Percentiles rank a stretch among this genome's conserved stretches.
phyloP scores from a whole-genome alignment of 106 monocot genomes.

The Phalaenopsis aphrodite region DNA sequence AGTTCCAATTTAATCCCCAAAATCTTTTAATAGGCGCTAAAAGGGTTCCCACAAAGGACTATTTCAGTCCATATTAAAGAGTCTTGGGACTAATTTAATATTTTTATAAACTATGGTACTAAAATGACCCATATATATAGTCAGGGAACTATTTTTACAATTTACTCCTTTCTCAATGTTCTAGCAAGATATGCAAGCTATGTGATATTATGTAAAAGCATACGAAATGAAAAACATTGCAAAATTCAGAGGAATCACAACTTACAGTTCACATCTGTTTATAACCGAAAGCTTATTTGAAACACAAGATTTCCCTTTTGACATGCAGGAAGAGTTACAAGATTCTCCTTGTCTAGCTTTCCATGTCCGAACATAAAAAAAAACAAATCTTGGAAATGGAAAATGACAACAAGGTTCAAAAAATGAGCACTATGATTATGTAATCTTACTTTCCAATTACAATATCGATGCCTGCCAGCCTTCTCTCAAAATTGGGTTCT shows the following conservation, averaged over 20 bases:
- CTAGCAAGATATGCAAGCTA: background rate
- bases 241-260: background rate
- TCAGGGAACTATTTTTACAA: too few relatives aligned
- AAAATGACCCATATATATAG: too few relatives aligned
- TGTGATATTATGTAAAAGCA: background rate
- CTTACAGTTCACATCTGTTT: conserved; percentile 94
- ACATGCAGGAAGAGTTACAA: conserved; percentile 65
- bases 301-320: conserved; percentile 78
- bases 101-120: too few relatives aligned
- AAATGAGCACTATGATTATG: background rate
- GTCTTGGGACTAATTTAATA: too few relatives aligned
- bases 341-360: conserved; percentile 68
- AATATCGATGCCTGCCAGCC: conserved; percentile 51
- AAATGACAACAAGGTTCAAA: background rate
- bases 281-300: conserved; percentile 67
- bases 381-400: background rate
- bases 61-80: too few relatives aligned
- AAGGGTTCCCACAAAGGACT: too few relatives aligned
- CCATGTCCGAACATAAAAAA: background rate
- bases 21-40: too few relatives aligned
- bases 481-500: conserved; percentile 40
- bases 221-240: background rate
- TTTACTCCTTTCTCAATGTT: background rate
- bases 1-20: too few relatives aligned
- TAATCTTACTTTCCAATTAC: conserved; percentile 57